These are phyloP conservation scores for Byssoonygena ceratinophila DNA, from an alignment of 2,329 filamentous ascomycete genomes.

Conservation along the genomic window DNA sequence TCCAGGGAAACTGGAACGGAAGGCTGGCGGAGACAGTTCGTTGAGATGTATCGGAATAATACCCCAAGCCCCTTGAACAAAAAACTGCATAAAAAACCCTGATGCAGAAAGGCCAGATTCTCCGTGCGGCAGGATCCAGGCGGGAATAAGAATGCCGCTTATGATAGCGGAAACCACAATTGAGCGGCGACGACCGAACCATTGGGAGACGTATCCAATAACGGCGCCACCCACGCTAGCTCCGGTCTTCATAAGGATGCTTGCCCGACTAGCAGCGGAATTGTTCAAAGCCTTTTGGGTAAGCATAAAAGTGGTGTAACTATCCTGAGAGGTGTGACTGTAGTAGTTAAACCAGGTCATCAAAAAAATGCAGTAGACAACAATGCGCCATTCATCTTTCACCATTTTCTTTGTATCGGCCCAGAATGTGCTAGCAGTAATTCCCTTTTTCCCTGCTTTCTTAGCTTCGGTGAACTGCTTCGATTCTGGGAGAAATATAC, in stretches of 20 bases:
- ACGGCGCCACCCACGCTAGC: constrained; percentile 64
- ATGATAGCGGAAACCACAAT: constrained; percentile 54
- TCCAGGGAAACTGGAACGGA: constrained; percentile 55
- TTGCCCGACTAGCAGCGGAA: constrained; percentile 55
- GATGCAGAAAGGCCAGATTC: constrained; percentile 52
- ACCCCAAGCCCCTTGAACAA: constrained; percentile 67
- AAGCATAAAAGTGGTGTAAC: constrained; percentile 71
- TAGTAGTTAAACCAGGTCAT: constrained; percentile 70
- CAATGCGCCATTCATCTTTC: constrained; percentile 61
- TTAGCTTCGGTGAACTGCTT: constrained; percentile 63
- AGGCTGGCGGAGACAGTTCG: constrained; percentile 51
- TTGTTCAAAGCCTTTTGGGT: constrained; percentile 59
- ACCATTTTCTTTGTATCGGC: constrained; percentile 59
- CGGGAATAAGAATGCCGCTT: constrained; percentile 56
- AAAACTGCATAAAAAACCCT: constrained; percentile 77
- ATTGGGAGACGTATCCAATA: constrained; percentile 65
- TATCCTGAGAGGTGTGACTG: constrained; percentile 70
- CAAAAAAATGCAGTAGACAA: constrained; percentile 63
- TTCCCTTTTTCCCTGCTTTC: constrained; percentile 45
- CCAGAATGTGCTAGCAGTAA: constrained; percentile 48
- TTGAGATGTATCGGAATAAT: constrained; percentile 60
- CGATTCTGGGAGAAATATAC: constrained; percentile 70
- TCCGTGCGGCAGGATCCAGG: constrained; percentile 54
- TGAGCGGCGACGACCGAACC: constrained; percentile 54
- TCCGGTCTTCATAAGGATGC: constrained; percentile 71